A percentile compares a stretch with the other conserved stretches of the same genome.
These are phyloP conservation scores for Boletus reticulatus DNA, from an alignment of 768 basidiomycete genomes.

Conservation along the genomic window DNA sequence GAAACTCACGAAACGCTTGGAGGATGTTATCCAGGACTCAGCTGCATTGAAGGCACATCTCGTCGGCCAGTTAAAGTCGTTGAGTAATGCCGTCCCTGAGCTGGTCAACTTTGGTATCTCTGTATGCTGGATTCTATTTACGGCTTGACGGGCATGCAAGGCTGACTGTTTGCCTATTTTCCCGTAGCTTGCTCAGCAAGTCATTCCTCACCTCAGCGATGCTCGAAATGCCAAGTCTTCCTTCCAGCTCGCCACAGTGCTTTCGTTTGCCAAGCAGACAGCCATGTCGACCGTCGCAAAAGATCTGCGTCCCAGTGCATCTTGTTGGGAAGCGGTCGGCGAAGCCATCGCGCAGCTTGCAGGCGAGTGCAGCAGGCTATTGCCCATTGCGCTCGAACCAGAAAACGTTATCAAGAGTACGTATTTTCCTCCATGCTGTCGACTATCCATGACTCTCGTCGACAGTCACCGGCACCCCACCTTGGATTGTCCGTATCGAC, in stretches of 20 bases:
- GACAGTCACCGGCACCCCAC: conserved; percentile 69
- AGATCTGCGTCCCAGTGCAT: conserved; percentile 58
- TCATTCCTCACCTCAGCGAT: conserved; percentile 83
- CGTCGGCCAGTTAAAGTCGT: conserved; percentile 65
- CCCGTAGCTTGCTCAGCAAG: conserved; percentile 79
- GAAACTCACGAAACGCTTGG: conserved; percentile 84
- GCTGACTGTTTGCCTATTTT: background rate
- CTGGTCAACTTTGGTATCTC: conserved; percentile 91
- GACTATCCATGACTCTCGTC: background rate
- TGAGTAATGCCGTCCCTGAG: conserved; percentile 74
- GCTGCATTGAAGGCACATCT: conserved; percentile 70
- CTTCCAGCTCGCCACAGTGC: conserved; percentile 71
- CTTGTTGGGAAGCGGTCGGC: conserved; percentile 77
- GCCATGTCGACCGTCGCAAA: conserved; percentile 70
- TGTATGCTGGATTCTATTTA: conserved; percentile 39
- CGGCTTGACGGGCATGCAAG: background rate
- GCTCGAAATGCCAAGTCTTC: conserved; percentile 73
- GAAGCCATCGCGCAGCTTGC: conserved; percentile 67
- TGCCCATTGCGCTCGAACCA: conserved; percentile 69
- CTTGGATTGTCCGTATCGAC: conserved; percentile 81
- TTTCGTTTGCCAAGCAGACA: conserved; percentile 71
- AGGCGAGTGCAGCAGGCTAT: conserved; percentile 64
- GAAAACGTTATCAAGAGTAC: conserved; percentile 80
- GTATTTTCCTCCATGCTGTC: conserved; percentile 20
- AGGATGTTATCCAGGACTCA: conserved; percentile 72